Conservation (phyloP, 2,329 filamentous ascomycete genomes). For the Trichoderma pleuroti region DNA sequence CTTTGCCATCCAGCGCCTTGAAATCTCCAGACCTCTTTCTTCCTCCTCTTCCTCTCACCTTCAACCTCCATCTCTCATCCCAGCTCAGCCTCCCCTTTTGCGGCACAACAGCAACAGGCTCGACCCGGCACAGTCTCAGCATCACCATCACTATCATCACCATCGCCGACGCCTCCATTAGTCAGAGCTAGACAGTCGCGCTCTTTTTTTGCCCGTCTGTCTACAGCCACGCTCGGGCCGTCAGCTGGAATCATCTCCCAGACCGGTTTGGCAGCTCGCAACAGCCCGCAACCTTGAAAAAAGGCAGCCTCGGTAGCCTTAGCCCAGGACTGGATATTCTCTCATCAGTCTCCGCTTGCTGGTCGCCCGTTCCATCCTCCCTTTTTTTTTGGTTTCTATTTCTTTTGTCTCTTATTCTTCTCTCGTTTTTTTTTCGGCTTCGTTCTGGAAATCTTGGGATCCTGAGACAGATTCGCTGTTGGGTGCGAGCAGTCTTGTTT, state of each 20-base stretch:
- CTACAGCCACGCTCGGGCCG: conserved; percentile 6
- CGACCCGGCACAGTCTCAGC: background rate
- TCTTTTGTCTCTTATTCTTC: conserved; percentile 28
- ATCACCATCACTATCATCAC: background rate
- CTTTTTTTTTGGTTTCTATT: conserved; percentile 11
- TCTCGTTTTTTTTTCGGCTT: background rate
- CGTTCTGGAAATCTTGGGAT: background rate
- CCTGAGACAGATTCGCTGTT: background rate
- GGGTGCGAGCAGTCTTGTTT: background rate
- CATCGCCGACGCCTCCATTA: background rate
- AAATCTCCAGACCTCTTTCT: background rate
- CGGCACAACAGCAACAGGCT: background rate
- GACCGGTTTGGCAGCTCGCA: conserved; percentile 14
- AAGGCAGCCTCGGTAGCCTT: conserved; percentile 8
- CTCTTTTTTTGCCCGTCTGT: background rate
- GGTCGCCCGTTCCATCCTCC: conserved; percentile 6
- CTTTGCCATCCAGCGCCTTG: background rate
- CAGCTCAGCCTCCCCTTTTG: background rate
- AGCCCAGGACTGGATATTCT: conserved; percentile 9
- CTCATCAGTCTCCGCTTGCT: conserved; percentile 20
- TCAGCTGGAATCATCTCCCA: conserved; percentile 11
- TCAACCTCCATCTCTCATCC: background rate
- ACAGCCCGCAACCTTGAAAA: conserved; percentile 13
- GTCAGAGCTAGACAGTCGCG: background rate
- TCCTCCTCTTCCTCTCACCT: background rate